Conservation (phyloP, 805 yeast genomes). For the Yamadazyma takamatsuzukensis region DNA sequence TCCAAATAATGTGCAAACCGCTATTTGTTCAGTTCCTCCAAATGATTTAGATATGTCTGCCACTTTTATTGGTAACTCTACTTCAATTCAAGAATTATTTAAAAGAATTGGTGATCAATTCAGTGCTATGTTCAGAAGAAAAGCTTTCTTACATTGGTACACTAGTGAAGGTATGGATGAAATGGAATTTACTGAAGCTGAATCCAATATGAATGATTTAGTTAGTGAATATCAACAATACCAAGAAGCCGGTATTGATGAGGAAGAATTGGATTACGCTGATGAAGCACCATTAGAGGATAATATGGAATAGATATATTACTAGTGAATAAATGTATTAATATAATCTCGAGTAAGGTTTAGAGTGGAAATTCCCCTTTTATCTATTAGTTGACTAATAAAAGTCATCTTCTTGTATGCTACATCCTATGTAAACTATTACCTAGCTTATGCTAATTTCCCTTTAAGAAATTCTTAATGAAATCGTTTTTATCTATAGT, state of each 20-base stretch:
- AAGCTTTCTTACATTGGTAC: conserved; percentile 96
- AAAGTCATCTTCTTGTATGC: no score
- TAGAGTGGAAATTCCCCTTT: no score
- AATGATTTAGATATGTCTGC: conserved; percentile 84
- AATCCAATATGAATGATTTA: conserved; percentile 84
- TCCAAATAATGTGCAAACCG: conserved; percentile 92
- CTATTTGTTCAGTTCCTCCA: conserved; percentile 90
- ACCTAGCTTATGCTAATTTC: conserved; percentile 28
- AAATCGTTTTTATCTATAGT: conserved; percentile 57
- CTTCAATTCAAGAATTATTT: conserved; percentile 88
- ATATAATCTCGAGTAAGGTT: not conserved
- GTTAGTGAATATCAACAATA: conserved; percentile 88
- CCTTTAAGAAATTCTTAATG: conserved; percentile 70
- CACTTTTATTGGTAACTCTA: conserved; percentile 89
- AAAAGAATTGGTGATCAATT: conserved; percentile 88
- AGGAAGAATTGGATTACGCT: conserved; percentile 67
- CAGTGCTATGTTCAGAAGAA: conserved; percentile 87
- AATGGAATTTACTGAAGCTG: conserved; percentile 91
- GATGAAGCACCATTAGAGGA: conserved; percentile 62
- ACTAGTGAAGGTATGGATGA: conserved; percentile 96
- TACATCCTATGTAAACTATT: not conserved
- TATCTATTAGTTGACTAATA: no score
- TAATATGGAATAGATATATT: conserved; percentile 35
- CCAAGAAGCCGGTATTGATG: conserved; percentile 77
- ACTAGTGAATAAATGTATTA: conserved; percentile 2